Evolutionary conservation across 805 yeast species (phyloP), one percentile per base, ranked within the genome.

Genomic region (Lachancea lanzarotensis): DNA sequence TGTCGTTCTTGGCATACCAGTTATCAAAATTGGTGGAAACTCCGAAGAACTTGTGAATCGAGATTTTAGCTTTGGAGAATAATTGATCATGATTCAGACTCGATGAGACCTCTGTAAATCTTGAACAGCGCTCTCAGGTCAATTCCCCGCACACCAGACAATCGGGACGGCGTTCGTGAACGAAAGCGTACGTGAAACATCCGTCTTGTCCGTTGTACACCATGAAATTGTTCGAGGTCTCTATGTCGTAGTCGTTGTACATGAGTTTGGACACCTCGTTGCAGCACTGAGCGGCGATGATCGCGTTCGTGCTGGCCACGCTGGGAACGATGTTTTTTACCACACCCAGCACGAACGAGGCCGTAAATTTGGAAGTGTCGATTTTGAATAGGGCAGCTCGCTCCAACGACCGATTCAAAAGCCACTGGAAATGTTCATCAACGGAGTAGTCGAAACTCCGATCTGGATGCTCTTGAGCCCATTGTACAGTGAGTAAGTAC

Each of bases 271-370:
- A 77, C 1, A 84, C 86, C 62, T 89, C 96, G 51, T 84, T 84
- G 58, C 93, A 84, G 60, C 95, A 85, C 5, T 88, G 74, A 0
- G 93, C 95, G 0, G 97, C 96, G 27, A 91, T 78, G 18, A 91
- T 75, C 2, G 98, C 95, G 62, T 93, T 91, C 0, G 97, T 90
- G 1, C 95, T 82, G 1, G 96, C 96, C 43, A 90, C 85, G 1
- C 96, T 90, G 0, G 98, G 98, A 9, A 91, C 84, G 48, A 91
- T 90, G 56, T 83, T 83, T 62, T 91, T 91, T 42, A 88, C 86
- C 29, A 91, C 95, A 0, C 98, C 98, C 42, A 86, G 72, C 0
- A 93, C 81, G 33, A 85, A 74, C 40, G 74, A 67, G 47, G 76
- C 73, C 0, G 91, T 84, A 10, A 91, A 86, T 0, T 91, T 90